Base-by-base conservation (phyloP, 2,329 filamentous ascomycete species). In the Colletotrichum acutatum region DNA sequence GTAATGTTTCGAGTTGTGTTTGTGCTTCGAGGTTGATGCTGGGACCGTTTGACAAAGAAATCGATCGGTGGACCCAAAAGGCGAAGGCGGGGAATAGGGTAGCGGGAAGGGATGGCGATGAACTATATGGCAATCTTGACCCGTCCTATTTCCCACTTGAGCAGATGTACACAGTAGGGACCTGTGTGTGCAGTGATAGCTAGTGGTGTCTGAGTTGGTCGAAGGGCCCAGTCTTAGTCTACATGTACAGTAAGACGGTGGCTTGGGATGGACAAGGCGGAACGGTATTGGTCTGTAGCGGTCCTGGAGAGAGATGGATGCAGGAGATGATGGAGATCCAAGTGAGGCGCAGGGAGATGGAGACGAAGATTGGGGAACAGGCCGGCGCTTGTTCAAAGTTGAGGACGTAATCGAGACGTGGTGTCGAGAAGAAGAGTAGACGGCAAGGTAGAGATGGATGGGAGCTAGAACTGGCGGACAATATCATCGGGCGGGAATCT, bases 401-500 rank as follows among this genome's bases (percentile, higher is more conserved):
- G 42, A 57, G 42, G 58, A 68, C 24, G 28, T 32, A 26, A 60
- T 28, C n/a, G 49, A 26, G 42, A 37, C 37, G 56, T 24, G 65
- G 42, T 26, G 42, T 24, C 32, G 63, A 52, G 62, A 28, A 26
- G 14, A 30, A 26, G 28, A n/a, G 28, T 53, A 16, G 16, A 66
- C 32, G 52, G 12, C n/a, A n/a, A 42, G 16, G 19, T 16, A 37
- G 12, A 53, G 46, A 14, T 34, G 61, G 30, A 28, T 28, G 49
- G 42, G 49, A 26, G 42, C 26, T 26, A 52, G 34, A 32, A 57
- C 14, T 14, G 24, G 54, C 59, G 26, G 64, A 28, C 64, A 52
- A 62, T 71, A 34, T 72, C 56, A 56, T 57, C 66, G 59, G 70
- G 70, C 66, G 68, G 68, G 52, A 72, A 72, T 34, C 61, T 67